These are phyloP conservation scores for Haplographium delicatum DNA, from an alignment of 495 filamentous ascomycete species.

Conservation along the genomic window DNA sequence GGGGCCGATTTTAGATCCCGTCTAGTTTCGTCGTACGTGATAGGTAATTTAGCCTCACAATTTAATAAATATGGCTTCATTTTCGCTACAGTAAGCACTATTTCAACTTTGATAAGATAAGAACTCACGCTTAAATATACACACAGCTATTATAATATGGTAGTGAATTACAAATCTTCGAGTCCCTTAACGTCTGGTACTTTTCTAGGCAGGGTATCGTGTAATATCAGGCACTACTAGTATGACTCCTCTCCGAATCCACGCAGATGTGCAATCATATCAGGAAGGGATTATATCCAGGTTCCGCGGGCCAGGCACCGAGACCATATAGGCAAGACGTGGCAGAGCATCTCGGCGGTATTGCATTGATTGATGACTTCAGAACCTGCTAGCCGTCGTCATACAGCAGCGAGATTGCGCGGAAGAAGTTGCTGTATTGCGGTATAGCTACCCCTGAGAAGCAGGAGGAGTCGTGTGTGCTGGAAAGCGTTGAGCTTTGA, in stretches of 20 bases:
- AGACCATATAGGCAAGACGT: neutral
- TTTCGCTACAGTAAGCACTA: neutral
- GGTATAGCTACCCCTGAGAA: too few relatives aligned
- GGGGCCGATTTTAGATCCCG: neutral
- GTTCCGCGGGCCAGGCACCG: neutral
- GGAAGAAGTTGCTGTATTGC: too few relatives aligned
- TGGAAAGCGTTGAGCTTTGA: too few relatives aligned
- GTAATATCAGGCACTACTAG: neutral
- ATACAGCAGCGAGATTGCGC: too few relatives aligned
- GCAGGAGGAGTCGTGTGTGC: too few relatives aligned
- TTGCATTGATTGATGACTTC: too few relatives aligned
- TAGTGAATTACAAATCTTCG: neutral
- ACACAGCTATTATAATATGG: neutral
- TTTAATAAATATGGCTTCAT: neutral
- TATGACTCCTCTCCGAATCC: neutral
- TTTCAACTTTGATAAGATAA: neutral
- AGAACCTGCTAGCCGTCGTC: too few relatives aligned
- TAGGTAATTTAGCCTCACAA: neutral
- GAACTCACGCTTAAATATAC: neutral
- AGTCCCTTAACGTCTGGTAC: neutral
- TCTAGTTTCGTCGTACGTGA: neutral
- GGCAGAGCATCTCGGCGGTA: neutral
- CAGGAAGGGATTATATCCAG: neutral
- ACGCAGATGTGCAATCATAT: neutral
- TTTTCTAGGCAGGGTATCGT: neutral